phyloP scores from a whole-genome alignment of 148 eudicot species.

The Linanthus parryae region DNA sequence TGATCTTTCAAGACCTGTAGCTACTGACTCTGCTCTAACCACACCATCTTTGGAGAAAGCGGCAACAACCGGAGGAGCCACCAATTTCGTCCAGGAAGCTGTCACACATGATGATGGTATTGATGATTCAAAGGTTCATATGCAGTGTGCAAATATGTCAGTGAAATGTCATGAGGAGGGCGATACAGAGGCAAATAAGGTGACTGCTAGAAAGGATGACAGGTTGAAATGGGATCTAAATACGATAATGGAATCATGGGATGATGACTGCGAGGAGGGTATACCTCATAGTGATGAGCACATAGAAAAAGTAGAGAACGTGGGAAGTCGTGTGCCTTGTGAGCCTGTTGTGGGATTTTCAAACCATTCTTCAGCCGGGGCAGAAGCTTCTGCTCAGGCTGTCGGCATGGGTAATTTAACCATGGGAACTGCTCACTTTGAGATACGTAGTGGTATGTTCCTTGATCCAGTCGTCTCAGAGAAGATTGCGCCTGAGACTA shows the following conservation, averaged over 20 bases:
- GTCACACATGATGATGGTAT: too few species aligned
- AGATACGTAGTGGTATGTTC: constrained; percentile 1
- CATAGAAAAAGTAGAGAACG: constrained; percentile 4
- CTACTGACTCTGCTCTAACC: constrained; percentile 22
- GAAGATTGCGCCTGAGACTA: neutral
- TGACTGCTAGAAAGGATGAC: constrained; percentile 28
- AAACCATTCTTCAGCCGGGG: constrained; percentile 1
- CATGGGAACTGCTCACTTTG: constrained; percentile 1
- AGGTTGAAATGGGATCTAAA: constrained; percentile 81
- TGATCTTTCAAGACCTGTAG: too few species aligned
- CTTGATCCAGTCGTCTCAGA: constrained; percentile 3
- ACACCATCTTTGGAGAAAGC: constrained; percentile 22
- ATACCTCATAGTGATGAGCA: too few species aligned
- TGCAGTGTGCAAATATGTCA: constrained; percentile 16
- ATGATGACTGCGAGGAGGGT: too few species aligned
- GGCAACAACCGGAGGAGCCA: constrained; percentile 6
- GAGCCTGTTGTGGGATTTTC: neutral
- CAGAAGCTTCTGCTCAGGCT: constrained; percentile 2
- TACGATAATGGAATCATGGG: constrained; percentile 82
- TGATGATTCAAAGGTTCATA: constrained; percentile 13
- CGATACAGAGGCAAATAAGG: constrained; percentile 15
- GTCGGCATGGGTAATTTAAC: constrained; percentile 1
- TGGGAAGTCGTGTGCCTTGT: constrained; percentile 1
- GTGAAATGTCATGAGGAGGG: too few species aligned
- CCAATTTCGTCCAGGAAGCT: constrained; percentile 5